Evolutionary conservation across 305 asterid species (phyloP).

Genomic region (Stenogyne calaminthoides): DNA sequence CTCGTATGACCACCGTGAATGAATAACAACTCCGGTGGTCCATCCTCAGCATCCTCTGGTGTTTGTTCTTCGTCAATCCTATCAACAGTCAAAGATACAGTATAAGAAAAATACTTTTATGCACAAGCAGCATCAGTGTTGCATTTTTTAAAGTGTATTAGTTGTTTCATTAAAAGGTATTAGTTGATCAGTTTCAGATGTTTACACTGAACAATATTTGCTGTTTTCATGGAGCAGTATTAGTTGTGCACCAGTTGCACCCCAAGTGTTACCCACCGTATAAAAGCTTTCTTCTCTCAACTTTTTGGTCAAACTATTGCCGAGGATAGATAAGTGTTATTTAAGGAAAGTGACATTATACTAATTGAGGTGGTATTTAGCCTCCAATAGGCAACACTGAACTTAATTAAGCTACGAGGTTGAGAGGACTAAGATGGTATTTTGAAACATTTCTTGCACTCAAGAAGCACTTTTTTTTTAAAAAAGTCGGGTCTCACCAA

Average conservation of each 20-base stretch:
- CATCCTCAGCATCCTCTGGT: conserved; percentile 88
- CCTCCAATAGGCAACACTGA: neutral
- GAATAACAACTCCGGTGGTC: conserved; percentile 89
- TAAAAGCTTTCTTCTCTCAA: neutral
- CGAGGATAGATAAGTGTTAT: neutral
- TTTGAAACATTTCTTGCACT: too few relatives aligned
- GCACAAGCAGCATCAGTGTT: too few relatives aligned
- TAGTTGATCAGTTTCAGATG: too few relatives aligned
- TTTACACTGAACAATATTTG: too few relatives aligned
- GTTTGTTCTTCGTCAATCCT: conserved; percentile 89
- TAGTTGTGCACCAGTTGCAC: too few relatives aligned
- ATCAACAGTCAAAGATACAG: neutral
- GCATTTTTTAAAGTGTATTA: too few relatives aligned
- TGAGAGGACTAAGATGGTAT: neutral
- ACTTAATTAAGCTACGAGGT: neutral
- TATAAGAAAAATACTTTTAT: too few relatives aligned
- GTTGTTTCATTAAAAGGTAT: too few relatives aligned
- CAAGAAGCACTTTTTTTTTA: too few relatives aligned
- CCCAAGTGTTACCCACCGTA: too few relatives aligned
- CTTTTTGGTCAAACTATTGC: neutral
- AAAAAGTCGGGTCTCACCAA: too few relatives aligned
- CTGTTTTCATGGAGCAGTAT: too few relatives aligned
- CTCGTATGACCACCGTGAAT: conserved; percentile 96
- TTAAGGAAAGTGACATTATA: neutral
- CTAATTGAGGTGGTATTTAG: neutral